Evolutionary conservation across 352 stramenopile species (phyloP).

Genomic region (Globisporangium mamillatum): DNA sequence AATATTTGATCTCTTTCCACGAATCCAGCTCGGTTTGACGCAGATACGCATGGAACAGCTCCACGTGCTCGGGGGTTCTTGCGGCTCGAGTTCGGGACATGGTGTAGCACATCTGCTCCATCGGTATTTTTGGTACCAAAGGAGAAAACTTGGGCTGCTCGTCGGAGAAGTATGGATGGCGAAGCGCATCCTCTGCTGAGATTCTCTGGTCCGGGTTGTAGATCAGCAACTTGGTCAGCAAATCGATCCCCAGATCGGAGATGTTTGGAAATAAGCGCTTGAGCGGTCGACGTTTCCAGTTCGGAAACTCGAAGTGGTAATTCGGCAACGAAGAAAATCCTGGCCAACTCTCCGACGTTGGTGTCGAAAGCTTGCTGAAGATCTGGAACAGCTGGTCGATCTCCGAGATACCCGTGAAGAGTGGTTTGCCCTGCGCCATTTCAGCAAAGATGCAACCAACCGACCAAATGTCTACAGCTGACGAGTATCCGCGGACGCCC

Average conservation of each 20-base stretch:
- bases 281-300: slow-evolving; percentile 69
- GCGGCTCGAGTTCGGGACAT: slow-evolving; percentile 44
- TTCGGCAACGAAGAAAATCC: slow-evolving; percentile 97
- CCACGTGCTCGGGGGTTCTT: slow-evolving; percentile 66
- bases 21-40: slow-evolving; percentile 73
- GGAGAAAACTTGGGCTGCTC: slow-evolving; percentile 36
- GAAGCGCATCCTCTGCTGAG: slow-evolving; percentile 74
- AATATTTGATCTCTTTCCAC: slow-evolving; percentile 87
- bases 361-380: slow-evolving; percentile 95
- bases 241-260: slow-evolving; percentile 63
- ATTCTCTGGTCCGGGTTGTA: slow-evolving; percentile 86
- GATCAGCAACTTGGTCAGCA: slow-evolving; percentile 72
- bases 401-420: slow-evolving; percentile 81
- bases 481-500: slow-evolving; percentile 82
- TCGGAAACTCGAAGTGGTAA: slow-evolving; percentile 91
- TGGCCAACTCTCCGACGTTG: slow-evolving; percentile 95
- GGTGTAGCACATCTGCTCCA: slow-evolving; percentile 76
- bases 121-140: slow-evolving; percentile 65
- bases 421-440: slow-evolving; percentile 87
- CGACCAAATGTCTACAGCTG: slow-evolving; percentile 92
- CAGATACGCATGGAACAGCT: slow-evolving; percentile 78
- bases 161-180: slow-evolving; percentile 78
- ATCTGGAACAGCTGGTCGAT: slow-evolving; percentile 88
- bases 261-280: slow-evolving; percentile 72
- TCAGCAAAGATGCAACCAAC: slow-evolving; percentile 98